Evolutionary conservation across 208 protist species (phyloP).

Genomic region (Acanthamoeba divionensis): DNA sequence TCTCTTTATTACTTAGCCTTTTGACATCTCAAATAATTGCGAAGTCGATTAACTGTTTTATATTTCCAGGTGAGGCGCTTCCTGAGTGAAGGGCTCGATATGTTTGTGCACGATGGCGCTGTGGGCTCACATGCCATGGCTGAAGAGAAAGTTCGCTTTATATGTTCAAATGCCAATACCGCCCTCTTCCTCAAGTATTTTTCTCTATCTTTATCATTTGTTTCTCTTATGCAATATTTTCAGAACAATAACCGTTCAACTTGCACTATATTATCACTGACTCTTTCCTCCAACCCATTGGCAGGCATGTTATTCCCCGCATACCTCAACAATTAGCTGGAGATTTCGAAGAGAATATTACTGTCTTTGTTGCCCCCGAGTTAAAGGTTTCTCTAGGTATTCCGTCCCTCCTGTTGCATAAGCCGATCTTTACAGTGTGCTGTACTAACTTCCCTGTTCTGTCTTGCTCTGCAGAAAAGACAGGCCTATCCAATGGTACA

Average conservation of each 20-base stretch:
- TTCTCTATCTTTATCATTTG: no score
- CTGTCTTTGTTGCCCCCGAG: conserved; percentile 41
- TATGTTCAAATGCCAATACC: conserved; percentile 3
- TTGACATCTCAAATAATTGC: background rate
- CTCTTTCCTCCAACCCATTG: background rate
- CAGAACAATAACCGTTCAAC: no score
- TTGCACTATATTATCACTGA: no score
- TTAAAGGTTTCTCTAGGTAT: background rate
- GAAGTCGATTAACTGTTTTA: background rate
- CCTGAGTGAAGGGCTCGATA: conserved; percentile 8
- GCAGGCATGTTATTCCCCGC: conserved; percentile 6
- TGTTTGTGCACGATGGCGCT: conserved; percentile 47
- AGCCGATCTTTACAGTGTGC: background rate
- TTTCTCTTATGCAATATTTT: no score
- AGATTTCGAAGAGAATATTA: conserved; percentile 50
- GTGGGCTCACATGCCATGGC: conserved; percentile 2
- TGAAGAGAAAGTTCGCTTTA: conserved; percentile 46
- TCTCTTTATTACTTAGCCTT: no score
- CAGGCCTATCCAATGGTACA: background rate
- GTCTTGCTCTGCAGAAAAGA: background rate
- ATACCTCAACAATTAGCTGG: background rate
- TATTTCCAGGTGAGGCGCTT: conserved; percentile 18
- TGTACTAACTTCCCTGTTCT: background rate
- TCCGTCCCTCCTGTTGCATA: background rate
- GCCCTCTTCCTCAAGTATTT: conserved; percentile 20